Evolutionary conservation across 2,329 filamentous ascomycete genomes (phyloP).

Genomic region (Trichophyton schoenleinii): DNA sequence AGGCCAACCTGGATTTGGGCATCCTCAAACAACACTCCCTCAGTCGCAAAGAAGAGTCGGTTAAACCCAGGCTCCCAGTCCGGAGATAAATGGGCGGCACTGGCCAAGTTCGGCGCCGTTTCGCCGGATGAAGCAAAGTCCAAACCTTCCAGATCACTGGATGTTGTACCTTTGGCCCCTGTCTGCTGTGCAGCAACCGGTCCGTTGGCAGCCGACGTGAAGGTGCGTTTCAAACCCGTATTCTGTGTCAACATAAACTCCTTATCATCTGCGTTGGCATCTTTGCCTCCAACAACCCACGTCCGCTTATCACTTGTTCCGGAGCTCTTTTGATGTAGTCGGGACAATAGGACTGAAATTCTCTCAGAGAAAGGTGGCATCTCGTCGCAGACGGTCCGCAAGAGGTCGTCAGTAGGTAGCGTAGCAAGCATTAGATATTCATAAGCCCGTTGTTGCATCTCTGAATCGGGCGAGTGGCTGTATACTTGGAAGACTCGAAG

Average conservation of each 20-base stretch:
- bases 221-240: slow-evolving; percentile 72
- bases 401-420: slow-evolving; percentile 75
- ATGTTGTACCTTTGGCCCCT: slow-evolving; percentile 30
- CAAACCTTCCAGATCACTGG: slow-evolving; percentile 65
- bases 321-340: slow-evolving; percentile 87
- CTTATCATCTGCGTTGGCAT: slow-evolving; percentile 69
- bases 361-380: slow-evolving; percentile 98
- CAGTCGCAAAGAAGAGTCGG: slow-evolving; percentile 61
- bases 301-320: slow-evolving; percentile 90
- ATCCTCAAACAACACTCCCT: slow-evolving; percentile 91
- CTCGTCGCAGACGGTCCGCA: slow-evolving; percentile 90
- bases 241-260: slow-evolving; percentile 73
- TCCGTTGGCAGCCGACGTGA: slow-evolving; percentile 47
- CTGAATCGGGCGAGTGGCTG: slow-evolving; percentile 86
- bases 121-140: slow-evolving; percentile 53
- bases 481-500: slow-evolving; percentile 82
- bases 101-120: slow-evolving; percentile 71
- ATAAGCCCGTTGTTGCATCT: slow-evolving; percentile 90
- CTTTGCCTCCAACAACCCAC: slow-evolving; percentile 95
- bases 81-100: slow-evolving; percentile 80
- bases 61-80: slow-evolving; percentile 91
- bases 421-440: slow-evolving; percentile 83
- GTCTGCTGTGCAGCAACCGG: slow-evolving; percentile 22
- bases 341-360: slow-evolving; percentile 78
- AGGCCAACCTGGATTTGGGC: slow-evolving; percentile 85